These are phyloP conservation scores for Carex littledalei DNA, from an alignment of 176 grass and related monocot species.

Conservation along the genomic window DNA sequence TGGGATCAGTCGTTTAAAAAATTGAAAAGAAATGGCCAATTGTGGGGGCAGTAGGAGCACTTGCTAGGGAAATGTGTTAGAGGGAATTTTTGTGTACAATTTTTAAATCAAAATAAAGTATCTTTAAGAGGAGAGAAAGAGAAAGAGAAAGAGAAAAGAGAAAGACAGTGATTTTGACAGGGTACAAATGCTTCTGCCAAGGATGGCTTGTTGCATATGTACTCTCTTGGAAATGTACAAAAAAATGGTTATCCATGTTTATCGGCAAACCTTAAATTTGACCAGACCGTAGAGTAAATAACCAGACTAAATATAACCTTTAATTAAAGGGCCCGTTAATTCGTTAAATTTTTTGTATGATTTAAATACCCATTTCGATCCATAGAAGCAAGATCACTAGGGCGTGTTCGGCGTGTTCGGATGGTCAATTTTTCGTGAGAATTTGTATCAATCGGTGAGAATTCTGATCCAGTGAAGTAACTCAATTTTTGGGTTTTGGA, in stretches of 20 bases:
- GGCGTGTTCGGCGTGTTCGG: too few relatives aligned
- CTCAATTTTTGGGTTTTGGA: too few relatives aligned
- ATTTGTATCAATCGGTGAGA: too few relatives aligned
- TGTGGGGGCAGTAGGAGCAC: conserved; percentile 31
- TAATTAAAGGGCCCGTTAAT: too few relatives aligned
- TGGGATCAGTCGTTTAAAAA: conserved; percentile 28
- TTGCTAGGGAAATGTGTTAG: conserved; percentile 40
- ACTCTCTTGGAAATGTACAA: conserved; percentile 20
- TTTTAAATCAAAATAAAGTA: conserved; percentile 31
- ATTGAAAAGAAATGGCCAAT: conserved; percentile 33
- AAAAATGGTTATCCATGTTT: background rate
- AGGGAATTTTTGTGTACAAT: conserved; percentile 21
- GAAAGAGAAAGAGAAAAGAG: background rate
- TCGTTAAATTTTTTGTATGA: too few relatives aligned
- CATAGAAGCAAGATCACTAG: too few relatives aligned
- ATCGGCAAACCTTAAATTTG: conserved; percentile 5
- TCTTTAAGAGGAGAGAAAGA: conserved; percentile 7
- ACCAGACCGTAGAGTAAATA: background rate
- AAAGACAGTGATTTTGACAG: conserved; percentile 52
- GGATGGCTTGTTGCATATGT: conserved; percentile 11
- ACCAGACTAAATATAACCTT: background rate
- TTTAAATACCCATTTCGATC: too few relatives aligned
- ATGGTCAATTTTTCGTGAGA: too few relatives aligned
- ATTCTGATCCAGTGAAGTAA: too few relatives aligned
- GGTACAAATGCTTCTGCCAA: conserved; percentile 42